These are phyloP conservation scores for Penicillium aurantiogriseum DNA, from an alignment of 2,329 filamentous ascomycete genomes.

Conservation along the genomic window DNA sequence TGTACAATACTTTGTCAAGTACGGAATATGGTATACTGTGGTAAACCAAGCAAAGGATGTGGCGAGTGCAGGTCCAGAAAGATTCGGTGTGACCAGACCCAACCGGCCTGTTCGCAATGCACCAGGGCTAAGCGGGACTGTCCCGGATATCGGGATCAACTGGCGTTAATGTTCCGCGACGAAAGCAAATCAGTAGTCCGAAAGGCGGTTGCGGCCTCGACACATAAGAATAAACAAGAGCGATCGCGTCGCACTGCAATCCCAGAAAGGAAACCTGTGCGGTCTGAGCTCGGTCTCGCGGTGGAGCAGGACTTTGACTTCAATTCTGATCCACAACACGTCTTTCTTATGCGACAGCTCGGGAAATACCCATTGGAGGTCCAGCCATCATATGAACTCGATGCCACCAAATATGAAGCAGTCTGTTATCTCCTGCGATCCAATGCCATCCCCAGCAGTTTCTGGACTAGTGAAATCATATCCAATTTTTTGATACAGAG, in stretches of 20 bases:
- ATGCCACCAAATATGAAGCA: slow-evolving; percentile 33
- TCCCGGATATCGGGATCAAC: slow-evolving; percentile 63
- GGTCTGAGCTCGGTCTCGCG: slow-evolving; percentile 2
- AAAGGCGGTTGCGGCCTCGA: slow-evolving; percentile 48
- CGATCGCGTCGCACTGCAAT: slow-evolving; percentile 26
- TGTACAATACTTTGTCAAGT: neutral
- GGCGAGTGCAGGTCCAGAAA: slow-evolving; percentile 45
- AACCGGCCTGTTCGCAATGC: slow-evolving; percentile 63
- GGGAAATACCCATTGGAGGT: slow-evolving; percentile 18
- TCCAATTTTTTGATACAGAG: slow-evolving; percentile 22
- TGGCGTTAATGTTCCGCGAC: slow-evolving; percentile 65
- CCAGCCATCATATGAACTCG: slow-evolving; percentile 24
- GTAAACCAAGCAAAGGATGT: slow-evolving; percentile 47
- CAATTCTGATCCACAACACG: slow-evolving; percentile 19
- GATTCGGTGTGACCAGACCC: slow-evolving; percentile 58
- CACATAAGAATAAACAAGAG: slow-evolving; percentile 11
- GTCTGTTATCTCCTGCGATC: slow-evolving; percentile 38
- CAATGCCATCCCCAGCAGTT: slow-evolving; percentile 32
- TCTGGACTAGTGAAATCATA: slow-evolving; percentile 28
- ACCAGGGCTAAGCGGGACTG: slow-evolving; percentile 59
- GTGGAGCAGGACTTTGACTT: slow-evolving; percentile 20
- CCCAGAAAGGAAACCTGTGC: slow-evolving; percentile 23
- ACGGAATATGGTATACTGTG: slow-evolving; percentile 42
- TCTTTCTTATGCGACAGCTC: slow-evolving; percentile 16
- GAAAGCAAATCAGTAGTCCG: slow-evolving; percentile 62